Evolutionary conservation across 371 early-diverging fungal genomes (phyloP).

Genomic region (Lichtheimia ramosa): DNA sequence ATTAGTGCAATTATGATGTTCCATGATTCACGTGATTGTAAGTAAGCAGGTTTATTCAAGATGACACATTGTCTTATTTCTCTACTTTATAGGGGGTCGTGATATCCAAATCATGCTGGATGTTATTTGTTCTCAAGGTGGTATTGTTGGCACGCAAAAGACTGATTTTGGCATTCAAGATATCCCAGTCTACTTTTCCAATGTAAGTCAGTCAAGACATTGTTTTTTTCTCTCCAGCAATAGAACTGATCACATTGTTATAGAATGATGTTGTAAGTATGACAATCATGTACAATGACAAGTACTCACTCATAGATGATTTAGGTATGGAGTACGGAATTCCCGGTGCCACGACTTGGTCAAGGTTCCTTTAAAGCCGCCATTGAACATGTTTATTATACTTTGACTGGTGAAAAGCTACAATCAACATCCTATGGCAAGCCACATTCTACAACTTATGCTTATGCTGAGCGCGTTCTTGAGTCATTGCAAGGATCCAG

Average conservation of each 20-base stretch:
- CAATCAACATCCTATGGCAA: slow-evolving; percentile 83
- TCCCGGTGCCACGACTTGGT: slow-evolving; percentile 73
- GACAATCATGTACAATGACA: neutral
- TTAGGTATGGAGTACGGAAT: slow-evolving; percentile 85
- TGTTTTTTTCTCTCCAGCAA: neutral
- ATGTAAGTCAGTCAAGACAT: slow-evolving; percentile 34
- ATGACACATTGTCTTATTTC: neutral
- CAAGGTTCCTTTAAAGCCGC: slow-evolving; percentile 80
- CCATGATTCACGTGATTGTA: slow-evolving; percentile 85
- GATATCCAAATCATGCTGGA: slow-evolving; percentile 84
- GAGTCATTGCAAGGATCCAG: slow-evolving; percentile 3
- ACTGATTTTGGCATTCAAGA: slow-evolving; percentile 42
- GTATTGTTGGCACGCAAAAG: slow-evolving; percentile 59
- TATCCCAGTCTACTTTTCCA: slow-evolving; percentile 81
- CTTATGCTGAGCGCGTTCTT: slow-evolving; percentile 62
- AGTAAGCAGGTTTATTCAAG: neutral
- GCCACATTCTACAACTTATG: slow-evolving; percentile 74
- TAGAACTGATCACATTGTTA: neutral
- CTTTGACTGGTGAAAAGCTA: slow-evolving; percentile 38
- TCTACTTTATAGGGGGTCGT: slow-evolving; percentile 60
- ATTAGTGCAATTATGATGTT: slow-evolving; percentile 80
- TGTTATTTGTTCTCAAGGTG: slow-evolving; percentile 66
- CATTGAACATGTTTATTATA: slow-evolving; percentile 55
- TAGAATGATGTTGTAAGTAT: slow-evolving; percentile 45
- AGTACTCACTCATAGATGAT: neutral